Evolutionary conservation across 164 flowering plant genomes (phyloP), one percentile per base, ranked within the genome.

Genomic region (Nymphaea thermarum): DNA sequence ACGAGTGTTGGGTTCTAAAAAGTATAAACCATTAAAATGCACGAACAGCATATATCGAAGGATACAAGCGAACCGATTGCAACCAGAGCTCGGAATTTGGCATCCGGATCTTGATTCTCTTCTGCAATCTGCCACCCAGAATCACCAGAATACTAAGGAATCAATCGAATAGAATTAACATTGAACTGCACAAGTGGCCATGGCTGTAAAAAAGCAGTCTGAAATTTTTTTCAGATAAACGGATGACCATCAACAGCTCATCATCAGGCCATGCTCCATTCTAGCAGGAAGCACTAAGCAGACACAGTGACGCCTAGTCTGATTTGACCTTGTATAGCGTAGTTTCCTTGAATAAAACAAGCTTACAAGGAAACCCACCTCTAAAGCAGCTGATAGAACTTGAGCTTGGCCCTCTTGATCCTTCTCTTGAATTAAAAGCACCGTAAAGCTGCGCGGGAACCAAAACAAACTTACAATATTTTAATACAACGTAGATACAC

Each of bases 351-450:
- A 14, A 47, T 47, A 47, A 47, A 14, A 47, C 55, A 47, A 47
- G 55, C 55, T 47, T 6, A 6, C 12, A 47, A 47, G 2, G 55
- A 47, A 17, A 51, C 71, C 60, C 79, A 87, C 98, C 87, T 83
- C 90, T 60, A 94, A 77, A 59, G 93, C 90, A 15, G 98, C 97
- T 66, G 98, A 94, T 67, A 91, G 91, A 77, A 89, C 95, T 75
- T 94, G 97, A 64, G 87, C 81, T 84, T 94, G 98, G 60, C 97
- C 97, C 71, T 87, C 96, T 74, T 83, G 76, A 80, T 94, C 93
- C 77, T 81, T 84, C 70, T 79, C 85, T 68, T 87, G 93, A 74
- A 87, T 86, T 77, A 91, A 75, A 51, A 94, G 77, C 69, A 94
- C 95, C 11, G 97, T 82, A 81, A 85, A 94, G 76, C 98, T 94